These are phyloP conservation scores for Botryococcus braunii DNA, from an alignment of 163 green algal genomes.

Conservation along the genomic window DNA sequence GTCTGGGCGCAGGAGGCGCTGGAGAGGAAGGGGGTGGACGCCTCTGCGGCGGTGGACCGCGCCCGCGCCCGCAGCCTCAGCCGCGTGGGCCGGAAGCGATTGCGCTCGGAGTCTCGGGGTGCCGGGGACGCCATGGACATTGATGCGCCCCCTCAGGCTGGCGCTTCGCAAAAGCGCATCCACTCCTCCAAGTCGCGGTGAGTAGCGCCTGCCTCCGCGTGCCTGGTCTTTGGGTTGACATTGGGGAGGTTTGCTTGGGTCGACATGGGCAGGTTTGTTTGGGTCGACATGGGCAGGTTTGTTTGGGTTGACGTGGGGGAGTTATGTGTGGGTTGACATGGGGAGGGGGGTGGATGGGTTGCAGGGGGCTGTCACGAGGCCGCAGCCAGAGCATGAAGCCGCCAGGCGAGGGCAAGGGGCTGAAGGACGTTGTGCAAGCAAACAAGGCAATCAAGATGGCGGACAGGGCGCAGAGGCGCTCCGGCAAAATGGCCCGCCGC, in stretches of 20 bases:
- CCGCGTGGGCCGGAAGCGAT: conserved; percentile 67
- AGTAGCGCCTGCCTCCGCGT: conserved; percentile 4
- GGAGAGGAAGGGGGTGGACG: conserved; percentile 75
- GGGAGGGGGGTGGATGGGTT: not conserved
- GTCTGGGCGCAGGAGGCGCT: conserved; percentile 57
- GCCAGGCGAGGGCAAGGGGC: conserved; percentile 44
- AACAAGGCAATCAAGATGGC: conserved; percentile 85
- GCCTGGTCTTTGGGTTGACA: not conserved
- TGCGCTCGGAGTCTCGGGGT: conserved; percentile 31
- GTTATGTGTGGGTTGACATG: not conserved
- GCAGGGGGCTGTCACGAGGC: conserved; percentile 76
- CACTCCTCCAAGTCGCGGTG: conserved; percentile 77
- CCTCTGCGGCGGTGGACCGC: conserved; percentile 54
- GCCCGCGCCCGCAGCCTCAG: conserved; percentile 38
- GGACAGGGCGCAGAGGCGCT: conserved; percentile 65
- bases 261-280: not conserved
- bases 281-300: not conserved
- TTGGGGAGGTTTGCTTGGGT: not conserved
- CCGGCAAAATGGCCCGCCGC: conserved; percentile 71
- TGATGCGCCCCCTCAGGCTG: conserved; percentile 38
- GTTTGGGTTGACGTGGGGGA: not conserved
- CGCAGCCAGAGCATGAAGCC: conserved; percentile 54
- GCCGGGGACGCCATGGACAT: conserved; percentile 10
- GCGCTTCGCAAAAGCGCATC: too few relatives aligned
- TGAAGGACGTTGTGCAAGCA: conserved; percentile 66